These are phyloP conservation scores for Stephania japonica DNA, from an alignment of 164 flowering plant species.

Conservation along the genomic window DNA sequence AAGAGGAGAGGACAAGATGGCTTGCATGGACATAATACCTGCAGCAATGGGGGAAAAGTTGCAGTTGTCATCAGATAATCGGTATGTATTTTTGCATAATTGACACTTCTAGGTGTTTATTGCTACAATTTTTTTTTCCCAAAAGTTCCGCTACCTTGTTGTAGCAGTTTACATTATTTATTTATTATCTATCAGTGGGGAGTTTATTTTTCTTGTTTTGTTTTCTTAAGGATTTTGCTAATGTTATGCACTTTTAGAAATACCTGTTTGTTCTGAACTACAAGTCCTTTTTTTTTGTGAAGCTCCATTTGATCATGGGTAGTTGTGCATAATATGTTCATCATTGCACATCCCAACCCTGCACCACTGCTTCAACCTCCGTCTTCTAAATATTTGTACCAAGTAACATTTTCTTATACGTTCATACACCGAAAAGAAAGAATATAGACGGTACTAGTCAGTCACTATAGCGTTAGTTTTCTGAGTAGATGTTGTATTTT, in stretches of 20 bases:
- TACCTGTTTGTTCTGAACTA: background rate
- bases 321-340: background rate
- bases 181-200: too few relatives aligned
- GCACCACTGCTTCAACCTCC: too few relatives aligned
- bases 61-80: constrained; percentile 29
- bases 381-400: too few relatives aligned
- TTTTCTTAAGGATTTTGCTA: background rate
- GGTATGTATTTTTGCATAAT: background rate
- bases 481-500: too few relatives aligned
- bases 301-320: background rate
- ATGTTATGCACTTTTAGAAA: background rate
- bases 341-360: too few relatives aligned
- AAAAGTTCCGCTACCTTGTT: background rate
- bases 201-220: background rate
- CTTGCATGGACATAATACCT: constrained; percentile 85
- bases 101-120: too few relatives aligned
- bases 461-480: too few relatives aligned
- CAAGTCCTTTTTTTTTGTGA: background rate
- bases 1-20: constrained; percentile 75
- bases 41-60: constrained; percentile 49
- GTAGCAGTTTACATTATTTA: too few relatives aligned
- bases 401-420: too few relatives aligned
- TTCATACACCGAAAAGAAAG: too few relatives aligned
- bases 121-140: background rate
- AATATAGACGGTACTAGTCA: too few relatives aligned